A percentile compares a stretch with the other conserved stretches of the same genome.
These are phyloP conservation scores for Danielia oregonensis DNA, from an alignment of 805 yeast genomes.

Conservation along the genomic window DNA sequence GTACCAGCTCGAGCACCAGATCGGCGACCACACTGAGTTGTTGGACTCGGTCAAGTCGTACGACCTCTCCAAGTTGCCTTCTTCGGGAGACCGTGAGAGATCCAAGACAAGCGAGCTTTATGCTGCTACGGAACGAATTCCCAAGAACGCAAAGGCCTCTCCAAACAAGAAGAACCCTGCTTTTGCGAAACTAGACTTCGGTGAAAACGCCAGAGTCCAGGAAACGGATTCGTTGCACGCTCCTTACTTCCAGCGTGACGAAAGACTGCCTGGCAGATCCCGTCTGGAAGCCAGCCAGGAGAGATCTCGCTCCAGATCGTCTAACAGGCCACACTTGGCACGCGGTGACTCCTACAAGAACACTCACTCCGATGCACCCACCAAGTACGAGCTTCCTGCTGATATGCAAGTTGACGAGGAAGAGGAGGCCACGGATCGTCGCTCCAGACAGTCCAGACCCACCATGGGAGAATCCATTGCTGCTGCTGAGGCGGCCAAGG, in stretches of 20 bases:
- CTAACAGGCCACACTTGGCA: constrained; percentile 58
- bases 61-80: constrained; percentile 27
- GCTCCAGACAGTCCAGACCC: constrained; percentile 39
- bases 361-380: constrained; percentile 45
- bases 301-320: constrained; percentile 22
- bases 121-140: constrained; percentile 5
- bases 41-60: constrained; percentile 32
- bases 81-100: constrained; percentile 13
- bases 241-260: constrained; percentile 16
- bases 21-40: constrained; percentile 33
- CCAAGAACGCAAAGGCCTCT: constrained; percentile 5
- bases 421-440: constrained; percentile 33
- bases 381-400: constrained; percentile 41
- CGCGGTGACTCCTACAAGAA: constrained; percentile 74
- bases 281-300: constrained; percentile 21
- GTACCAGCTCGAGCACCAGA: constrained; percentile 40
- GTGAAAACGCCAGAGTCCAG: constrained; percentile 9
- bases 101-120: constrained; percentile 11
- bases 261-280: constrained; percentile 24
- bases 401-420: constrained; percentile 23
- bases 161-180: constrained; percentile 10
- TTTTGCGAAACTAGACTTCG: constrained; percentile 7
- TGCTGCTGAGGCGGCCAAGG: constrained; percentile 32
- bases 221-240: constrained; percentile 17
- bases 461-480: constrained; percentile 45